Evolutionary conservation across 2,329 filamentous ascomycete genomes (phyloP).

Genomic region (Beauveria varroae): DNA sequence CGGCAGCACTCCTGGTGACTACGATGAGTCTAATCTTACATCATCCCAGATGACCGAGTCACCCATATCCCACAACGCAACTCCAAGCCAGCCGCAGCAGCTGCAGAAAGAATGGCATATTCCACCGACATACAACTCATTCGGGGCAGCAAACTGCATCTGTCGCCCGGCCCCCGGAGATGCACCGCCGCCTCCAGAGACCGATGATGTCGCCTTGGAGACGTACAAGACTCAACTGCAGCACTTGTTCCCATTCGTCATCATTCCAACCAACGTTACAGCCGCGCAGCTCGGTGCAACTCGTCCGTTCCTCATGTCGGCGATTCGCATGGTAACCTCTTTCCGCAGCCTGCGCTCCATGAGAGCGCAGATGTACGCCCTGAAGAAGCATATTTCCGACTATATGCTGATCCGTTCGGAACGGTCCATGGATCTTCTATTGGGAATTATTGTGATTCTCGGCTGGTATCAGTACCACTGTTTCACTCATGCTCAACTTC

Average conservation of each 20-base stretch:
- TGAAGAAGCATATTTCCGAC: conserved; percentile 39
- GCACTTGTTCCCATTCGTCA: conserved; percentile 39
- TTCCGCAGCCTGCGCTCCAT: conserved; percentile 39
- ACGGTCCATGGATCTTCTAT: conserved; percentile 41
- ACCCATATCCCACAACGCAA: not conserved
- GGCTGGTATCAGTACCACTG: conserved; percentile 49
- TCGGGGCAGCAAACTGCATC: conserved; percentile 38
- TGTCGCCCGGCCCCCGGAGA: conserved; percentile 36
- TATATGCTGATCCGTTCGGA: conserved; percentile 42
- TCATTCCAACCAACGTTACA: conserved; percentile 29
- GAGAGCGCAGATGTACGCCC: conserved; percentile 40
- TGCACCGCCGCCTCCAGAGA: conserved; percentile 31
- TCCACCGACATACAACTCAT: conserved; percentile 37
- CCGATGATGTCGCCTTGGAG: conserved; percentile 38
- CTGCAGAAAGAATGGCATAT: conserved; percentile 23
- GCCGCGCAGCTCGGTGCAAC: conserved; percentile 30
- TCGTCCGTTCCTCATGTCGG: conserved; percentile 41
- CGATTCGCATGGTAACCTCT: conserved; percentile 43
- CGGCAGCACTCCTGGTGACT: conserved; percentile 5
- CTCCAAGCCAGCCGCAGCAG: not conserved
- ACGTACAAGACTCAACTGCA: conserved; percentile 37
- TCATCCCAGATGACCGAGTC: conserved; percentile 8
- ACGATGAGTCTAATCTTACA: conserved; percentile 1
- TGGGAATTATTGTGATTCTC: conserved; percentile 41
- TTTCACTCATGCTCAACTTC: conserved; percentile 43